Evolutionary conservation across 805 yeast species (phyloP).

Genomic region (Wickerhamiella parazyma): DNA sequence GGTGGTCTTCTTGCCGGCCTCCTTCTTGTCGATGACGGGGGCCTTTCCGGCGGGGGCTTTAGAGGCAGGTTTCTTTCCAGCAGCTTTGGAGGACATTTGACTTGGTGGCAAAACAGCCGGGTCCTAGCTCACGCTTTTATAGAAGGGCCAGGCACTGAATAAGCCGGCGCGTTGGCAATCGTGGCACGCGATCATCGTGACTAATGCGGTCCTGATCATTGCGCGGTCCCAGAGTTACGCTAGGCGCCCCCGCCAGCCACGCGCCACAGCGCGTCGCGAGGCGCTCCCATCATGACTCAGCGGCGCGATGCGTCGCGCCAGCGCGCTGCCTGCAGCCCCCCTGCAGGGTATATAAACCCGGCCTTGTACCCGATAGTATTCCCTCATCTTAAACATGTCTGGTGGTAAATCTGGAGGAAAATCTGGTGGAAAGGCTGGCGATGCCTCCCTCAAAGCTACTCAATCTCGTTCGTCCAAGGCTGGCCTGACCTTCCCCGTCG

Average conservation of each 20-base stretch:
- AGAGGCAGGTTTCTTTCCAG: slow-evolving; percentile 41
- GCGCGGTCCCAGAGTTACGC: slow-evolving; percentile 4
- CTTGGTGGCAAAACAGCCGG: slow-evolving; percentile 18
- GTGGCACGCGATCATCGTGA: background rate
- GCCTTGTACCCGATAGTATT: background rate
- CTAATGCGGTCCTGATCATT: slow-evolving; percentile 1
- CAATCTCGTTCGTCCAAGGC: slow-evolving; percentile 98
- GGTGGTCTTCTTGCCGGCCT: slow-evolving; percentile 81
- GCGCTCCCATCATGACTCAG: slow-evolving; percentile 3
- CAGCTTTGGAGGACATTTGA: slow-evolving; percentile 34
- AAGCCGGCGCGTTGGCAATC: background rate
- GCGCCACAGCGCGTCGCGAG: too few species aligned
- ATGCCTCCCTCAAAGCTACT: slow-evolving; percentile 79
- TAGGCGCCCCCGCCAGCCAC: background rate
- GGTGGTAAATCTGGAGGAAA: slow-evolving; percentile 39
- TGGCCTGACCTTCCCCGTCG: slow-evolving; percentile 98
- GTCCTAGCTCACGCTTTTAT: slow-evolving; percentile 4
- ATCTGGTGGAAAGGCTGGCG: slow-evolving; percentile 83
- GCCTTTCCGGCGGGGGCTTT: slow-evolving; percentile 79
- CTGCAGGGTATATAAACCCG: background rate
- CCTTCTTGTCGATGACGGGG: slow-evolving; percentile 80
- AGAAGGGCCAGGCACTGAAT: background rate
- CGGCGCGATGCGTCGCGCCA: background rate
- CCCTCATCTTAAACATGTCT: slow-evolving; percentile 40
- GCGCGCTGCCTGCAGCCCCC: background rate